Conservation (phyloP, 441 rosid genomes). For the Flueggea neowawraea region DNA sequence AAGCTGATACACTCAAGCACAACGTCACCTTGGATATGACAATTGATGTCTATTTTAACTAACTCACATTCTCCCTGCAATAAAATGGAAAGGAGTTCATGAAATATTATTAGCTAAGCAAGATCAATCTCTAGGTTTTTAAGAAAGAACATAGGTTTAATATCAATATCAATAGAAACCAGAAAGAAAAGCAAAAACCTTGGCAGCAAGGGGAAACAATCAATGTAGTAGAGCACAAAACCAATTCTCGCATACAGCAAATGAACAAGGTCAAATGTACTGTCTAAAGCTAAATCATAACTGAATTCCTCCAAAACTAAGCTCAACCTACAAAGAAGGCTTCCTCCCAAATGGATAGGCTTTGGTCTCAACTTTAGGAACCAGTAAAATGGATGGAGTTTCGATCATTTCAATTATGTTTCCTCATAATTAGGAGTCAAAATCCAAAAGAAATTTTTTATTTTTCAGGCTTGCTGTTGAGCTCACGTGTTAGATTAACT, state of each 20-base stretch:
- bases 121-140: conserved; percentile 3
- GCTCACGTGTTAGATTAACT: not conserved
- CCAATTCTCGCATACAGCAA: not conserved
- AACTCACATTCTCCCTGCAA: conserved; percentile 84
- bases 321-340: not conserved
- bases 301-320: not conserved
- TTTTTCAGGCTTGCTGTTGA: not conserved
- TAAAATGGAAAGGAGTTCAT: conserved; percentile 13
- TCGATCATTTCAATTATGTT: not conserved
- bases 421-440: not conserved
- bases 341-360: conserved; percentile 1
- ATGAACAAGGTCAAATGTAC: not conserved
- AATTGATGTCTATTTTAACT: conserved; percentile 87
- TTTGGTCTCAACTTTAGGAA: not conserved
- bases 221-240: not conserved
- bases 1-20: conserved; percentile 89
- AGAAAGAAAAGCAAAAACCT: not conserved
- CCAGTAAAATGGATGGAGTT: conserved; percentile 1
- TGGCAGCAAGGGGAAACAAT: not conserved
- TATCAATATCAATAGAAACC: not conserved
- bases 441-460: not conserved
- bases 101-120: conserved; percentile 6
- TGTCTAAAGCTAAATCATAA: not conserved
- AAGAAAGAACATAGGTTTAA: not conserved
- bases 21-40: conserved; percentile 86